These are phyloP conservation scores for Fusarium foetens DNA, from an alignment of 2,329 filamentous ascomycete genomes.

Conservation along the genomic window DNA sequence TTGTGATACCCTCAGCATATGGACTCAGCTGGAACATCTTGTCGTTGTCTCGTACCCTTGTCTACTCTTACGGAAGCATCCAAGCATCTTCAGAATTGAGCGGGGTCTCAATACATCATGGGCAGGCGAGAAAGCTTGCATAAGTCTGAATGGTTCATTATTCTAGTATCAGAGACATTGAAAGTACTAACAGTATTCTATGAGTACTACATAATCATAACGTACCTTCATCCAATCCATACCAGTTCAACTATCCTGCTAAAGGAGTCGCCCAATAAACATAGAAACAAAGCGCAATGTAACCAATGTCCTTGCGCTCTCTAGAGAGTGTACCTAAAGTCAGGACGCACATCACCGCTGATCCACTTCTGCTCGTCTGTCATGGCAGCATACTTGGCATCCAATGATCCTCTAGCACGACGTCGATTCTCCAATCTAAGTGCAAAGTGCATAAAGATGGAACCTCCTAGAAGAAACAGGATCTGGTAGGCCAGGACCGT, in stretches of 20 bases:
- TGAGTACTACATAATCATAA: neutral
- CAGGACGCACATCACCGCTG: slow-evolving; percentile 63
- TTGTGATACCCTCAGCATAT: neutral
- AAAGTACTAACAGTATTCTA: neutral
- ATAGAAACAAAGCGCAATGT: neutral
- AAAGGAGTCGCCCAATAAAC: rapidly evolving
- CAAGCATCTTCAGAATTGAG: too few species aligned
- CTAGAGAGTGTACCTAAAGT: slow-evolving; percentile 50
- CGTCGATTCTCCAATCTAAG: slow-evolving; percentile 69
- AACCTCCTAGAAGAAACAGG: slow-evolving; percentile 71
- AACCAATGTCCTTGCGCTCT: too few species aligned
- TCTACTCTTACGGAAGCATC: rapidly evolving
- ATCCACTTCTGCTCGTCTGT: slow-evolving; percentile 63
- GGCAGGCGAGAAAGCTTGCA: rapidly evolving
- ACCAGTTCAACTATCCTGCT: too few species aligned
- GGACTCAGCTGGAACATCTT: neutral
- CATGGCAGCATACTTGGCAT: slow-evolving; percentile 66
- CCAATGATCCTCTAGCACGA: slow-evolving; percentile 63
- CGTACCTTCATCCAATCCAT: rapidly evolving
- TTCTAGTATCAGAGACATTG: too few species aligned
- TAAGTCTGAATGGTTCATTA: neutral
- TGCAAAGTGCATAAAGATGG: slow-evolving; percentile 67
- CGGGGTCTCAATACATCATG: neutral
- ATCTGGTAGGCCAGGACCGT: slow-evolving; percentile 72
- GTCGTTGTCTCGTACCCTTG: neutral